Percentiles rank a stretch among this genome's conserved stretches.
phyloP scores from a whole-genome alignment of 1,139 yeast species.

The Lodderomyces oxycetoniae region DNA sequence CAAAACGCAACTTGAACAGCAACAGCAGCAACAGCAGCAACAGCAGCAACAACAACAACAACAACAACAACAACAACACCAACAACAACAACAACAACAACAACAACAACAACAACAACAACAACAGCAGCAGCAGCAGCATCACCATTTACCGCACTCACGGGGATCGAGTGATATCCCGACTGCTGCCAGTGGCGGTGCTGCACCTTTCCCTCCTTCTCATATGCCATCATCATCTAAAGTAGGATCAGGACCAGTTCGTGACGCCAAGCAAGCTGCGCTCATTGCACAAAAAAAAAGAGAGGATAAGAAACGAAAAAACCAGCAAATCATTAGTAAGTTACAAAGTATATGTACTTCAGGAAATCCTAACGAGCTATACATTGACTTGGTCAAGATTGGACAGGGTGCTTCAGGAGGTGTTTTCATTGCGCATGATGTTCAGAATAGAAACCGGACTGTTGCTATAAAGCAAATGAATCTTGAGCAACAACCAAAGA shows the following conservation, averaged over 20 bases:
- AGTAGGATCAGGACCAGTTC: constrained; percentile 27
- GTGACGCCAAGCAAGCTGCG: constrained; percentile 56
- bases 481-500: constrained; percentile 87
- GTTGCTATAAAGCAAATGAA: constrained; percentile 98
- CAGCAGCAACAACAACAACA: constrained; percentile 2
- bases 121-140: too few species aligned
- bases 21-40: constrained; percentile 10
- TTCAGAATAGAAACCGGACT: constrained; percentile 46
- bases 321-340: constrained; percentile 65
- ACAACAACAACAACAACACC: constrained; percentile 3
- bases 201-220: constrained; percentile 4
- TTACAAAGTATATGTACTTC: constrained; percentile 74
- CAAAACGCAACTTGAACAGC: constrained; percentile 10
- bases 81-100: background rate
- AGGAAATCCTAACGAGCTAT: constrained; percentile 79
- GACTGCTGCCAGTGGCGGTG: constrained; percentile 1
- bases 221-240: constrained; percentile 6
- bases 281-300: constrained; percentile 62
- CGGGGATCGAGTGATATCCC: constrained; percentile 4
- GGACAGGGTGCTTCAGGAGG: constrained; percentile 99
- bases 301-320: constrained; percentile 66
- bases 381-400: constrained; percentile 68
- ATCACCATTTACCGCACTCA: too few species aligned
- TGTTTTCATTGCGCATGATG: constrained; percentile 83
- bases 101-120: too few species aligned